Conservation (phyloP, 805 yeast species). For the Lipomyces japonicus region DNA sequence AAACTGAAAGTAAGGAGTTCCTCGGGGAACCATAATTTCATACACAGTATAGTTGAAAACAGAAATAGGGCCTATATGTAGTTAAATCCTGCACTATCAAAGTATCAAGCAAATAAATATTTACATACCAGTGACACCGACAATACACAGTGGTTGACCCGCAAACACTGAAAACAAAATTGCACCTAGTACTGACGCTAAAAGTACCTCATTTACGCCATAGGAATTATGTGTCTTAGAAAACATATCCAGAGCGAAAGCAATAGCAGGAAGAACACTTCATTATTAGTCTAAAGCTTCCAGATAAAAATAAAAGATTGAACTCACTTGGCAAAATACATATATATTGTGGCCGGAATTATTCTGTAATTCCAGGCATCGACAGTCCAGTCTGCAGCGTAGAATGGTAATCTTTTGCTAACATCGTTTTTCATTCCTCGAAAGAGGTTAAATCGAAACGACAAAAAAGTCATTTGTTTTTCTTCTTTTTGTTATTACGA, state of each 20-base stretch:
- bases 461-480: not conserved
- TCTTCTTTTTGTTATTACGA: not conserved
- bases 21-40: constrained; percentile 56
- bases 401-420: constrained; percentile 56
- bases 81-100: not conserved
- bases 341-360: constrained; percentile 74
- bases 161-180: constrained; percentile 77
- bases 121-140: constrained; percentile 68
- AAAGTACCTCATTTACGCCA: constrained; percentile 85
- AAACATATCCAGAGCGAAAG: constrained; percentile 96
- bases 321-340: constrained; percentile 72
- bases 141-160: constrained; percentile 92
- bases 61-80: constrained; percentile 67
- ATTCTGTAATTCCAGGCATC: constrained; percentile 87
- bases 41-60: constrained; percentile 90
- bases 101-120: no score
- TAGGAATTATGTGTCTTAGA: constrained; percentile 82
- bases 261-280: constrained; percentile 75
- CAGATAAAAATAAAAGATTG: not conserved
- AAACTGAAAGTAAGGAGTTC: constrained; percentile 66
- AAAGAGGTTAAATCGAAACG: constrained; percentile 18
- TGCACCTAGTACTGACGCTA: constrained; percentile 85
- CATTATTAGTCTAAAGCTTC: not conserved
- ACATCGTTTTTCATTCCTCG: constrained; percentile 55
- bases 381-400: constrained; percentile 63